These are phyloP conservation scores for Fusarium gaditjirri DNA, from an alignment of 2,329 filamentous ascomycete genomes.

Conservation along the genomic window DNA sequence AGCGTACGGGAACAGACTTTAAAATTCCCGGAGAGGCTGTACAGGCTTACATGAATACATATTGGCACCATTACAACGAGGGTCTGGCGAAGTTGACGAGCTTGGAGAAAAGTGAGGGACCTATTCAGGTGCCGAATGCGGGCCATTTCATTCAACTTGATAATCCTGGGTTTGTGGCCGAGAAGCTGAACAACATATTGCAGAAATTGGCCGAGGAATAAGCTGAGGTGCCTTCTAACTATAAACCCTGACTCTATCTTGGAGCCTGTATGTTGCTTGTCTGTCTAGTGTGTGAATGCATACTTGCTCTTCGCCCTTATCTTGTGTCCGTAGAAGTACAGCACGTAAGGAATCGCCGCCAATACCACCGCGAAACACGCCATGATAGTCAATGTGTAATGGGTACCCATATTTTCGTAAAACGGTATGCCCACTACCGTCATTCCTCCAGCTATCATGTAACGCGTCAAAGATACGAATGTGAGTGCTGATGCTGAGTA, in stretches of 20 bases:
- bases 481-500: slow-evolving; percentile 49
- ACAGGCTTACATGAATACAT: slow-evolving; percentile 62
- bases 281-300: slow-evolving; percentile 6
- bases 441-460: slow-evolving; percentile 49
- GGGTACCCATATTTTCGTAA: slow-evolving; percentile 48
- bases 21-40: slow-evolving; percentile 47
- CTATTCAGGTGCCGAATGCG: slow-evolving; percentile 20
- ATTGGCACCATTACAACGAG: slow-evolving; percentile 65
- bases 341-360: slow-evolving; percentile 45
- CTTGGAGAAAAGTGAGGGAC: slow-evolving; percentile 49
- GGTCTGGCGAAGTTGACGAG: slow-evolving; percentile 58
- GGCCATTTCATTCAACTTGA: slow-evolving; percentile 60
- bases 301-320: slow-evolving; percentile 38
- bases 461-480: slow-evolving; percentile 47
- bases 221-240: background rate
- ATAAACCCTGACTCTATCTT: rapidly evolving
- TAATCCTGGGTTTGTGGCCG: slow-evolving; percentile 58
- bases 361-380: slow-evolving; percentile 45
- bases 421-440: slow-evolving; percentile 50
- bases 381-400: slow-evolving; percentile 49
- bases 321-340: slow-evolving; percentile 41
- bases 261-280: background rate
- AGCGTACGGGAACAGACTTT: slow-evolving; percentile 5
- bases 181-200: slow-evolving; percentile 17
- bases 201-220: background rate